These are phyloP conservation scores for Leptographium lundbergii DNA, from an alignment of 2,329 filamentous ascomycete genomes.

Conservation along the genomic window DNA sequence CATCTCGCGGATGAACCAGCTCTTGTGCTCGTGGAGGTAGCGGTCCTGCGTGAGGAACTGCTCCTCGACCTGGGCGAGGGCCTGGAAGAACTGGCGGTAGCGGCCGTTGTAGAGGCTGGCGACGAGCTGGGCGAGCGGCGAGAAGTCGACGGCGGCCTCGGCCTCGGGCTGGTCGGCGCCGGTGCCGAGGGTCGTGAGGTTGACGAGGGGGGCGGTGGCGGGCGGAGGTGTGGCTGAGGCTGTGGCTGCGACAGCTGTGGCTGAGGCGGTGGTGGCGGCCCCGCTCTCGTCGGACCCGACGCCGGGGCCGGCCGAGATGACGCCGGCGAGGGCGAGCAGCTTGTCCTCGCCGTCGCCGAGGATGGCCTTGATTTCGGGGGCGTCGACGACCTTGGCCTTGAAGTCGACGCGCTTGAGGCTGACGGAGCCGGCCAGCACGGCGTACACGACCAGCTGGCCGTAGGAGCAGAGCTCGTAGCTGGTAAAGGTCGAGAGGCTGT, in stretches of 20 bases:
- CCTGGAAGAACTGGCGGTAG: constrained; percentile 88
- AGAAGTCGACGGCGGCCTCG: constrained; percentile 79
- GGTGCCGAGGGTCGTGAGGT: constrained; percentile 71
- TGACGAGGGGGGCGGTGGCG: constrained; percentile 55
- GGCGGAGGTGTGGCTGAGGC: background rate
- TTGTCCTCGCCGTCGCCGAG: constrained; percentile 84
- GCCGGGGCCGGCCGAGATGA: constrained; percentile 67
- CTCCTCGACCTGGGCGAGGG: constrained; percentile 81
- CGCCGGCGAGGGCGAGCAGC: constrained; percentile 67
- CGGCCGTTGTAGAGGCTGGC: constrained; percentile 86
- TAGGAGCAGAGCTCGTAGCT: constrained; percentile 98
- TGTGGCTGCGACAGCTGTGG: constrained; percentile 15
- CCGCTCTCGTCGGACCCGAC: constrained; percentile 61
- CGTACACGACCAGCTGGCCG: constrained; percentile 87
- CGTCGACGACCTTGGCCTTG: constrained; percentile 97
- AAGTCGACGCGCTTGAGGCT: constrained; percentile 96
- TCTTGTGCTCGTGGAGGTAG: constrained; percentile 89
- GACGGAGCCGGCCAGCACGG: constrained; percentile 85
- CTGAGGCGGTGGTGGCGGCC: constrained; percentile 33
- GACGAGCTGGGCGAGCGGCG: constrained; percentile 74
- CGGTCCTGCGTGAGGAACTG: constrained; percentile 89
- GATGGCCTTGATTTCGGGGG: constrained; percentile 95
- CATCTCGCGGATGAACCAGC: constrained; percentile 98
- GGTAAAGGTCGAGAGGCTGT: constrained; percentile 95
- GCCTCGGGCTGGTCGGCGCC: constrained; percentile 58